These are phyloP conservation scores for Cladorrhinum samala DNA, from an alignment of 495 filamentous ascomycete species.

Conservation along the genomic window DNA sequence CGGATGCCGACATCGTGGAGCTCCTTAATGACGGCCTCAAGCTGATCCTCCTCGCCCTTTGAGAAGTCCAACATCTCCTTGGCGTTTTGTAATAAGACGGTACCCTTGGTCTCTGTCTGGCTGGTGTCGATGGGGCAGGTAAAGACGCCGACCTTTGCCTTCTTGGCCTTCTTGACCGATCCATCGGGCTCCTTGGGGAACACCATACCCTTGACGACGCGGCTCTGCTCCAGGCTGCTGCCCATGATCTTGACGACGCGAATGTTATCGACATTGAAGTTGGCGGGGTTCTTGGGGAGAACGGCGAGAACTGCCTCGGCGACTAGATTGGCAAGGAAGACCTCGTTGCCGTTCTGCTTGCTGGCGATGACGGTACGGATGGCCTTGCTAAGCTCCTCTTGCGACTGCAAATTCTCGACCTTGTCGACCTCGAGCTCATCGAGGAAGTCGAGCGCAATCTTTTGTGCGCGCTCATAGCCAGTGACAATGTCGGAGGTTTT, in stretches of 20 bases:
- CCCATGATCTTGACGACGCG: constrained; percentile 99
- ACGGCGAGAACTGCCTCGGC: constrained; percentile 92
- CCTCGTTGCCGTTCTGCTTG: constrained; percentile 92
- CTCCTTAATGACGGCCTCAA: constrained; percentile 89
- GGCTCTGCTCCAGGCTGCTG: constrained; percentile 84
- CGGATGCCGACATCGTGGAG: constrained; percentile 88
- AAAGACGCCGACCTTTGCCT: constrained; percentile 95
- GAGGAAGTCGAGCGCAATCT: constrained; percentile 74
- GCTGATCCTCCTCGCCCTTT: constrained; percentile 88
- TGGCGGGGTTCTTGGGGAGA: constrained; percentile 90
- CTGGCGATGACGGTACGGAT: constrained; percentile 91
- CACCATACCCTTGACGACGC: constrained; percentile 97
- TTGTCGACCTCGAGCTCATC: constrained; percentile 90
- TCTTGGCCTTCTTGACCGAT: constrained; percentile 77
- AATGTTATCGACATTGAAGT: constrained; percentile 99
- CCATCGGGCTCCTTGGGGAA: constrained; percentile 91
- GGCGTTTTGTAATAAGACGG: constrained; percentile 93
- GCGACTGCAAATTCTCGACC: constrained; percentile 72
- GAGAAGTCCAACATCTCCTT: constrained; percentile 99
- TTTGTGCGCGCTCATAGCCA: constrained; percentile 91
- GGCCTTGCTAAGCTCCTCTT: constrained; percentile 84
- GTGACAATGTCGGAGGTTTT: constrained; percentile 94
- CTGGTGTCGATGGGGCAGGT: constrained; percentile 92
- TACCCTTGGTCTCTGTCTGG: constrained; percentile 99
- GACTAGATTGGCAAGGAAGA: constrained; percentile 76